Percentiles rank a stretch among this genome's conserved stretches.
These are phyloP conservation scores for Beauveria bassiana DNA, from an alignment of 2,329 filamentous ascomycete genomes.

Conservation along the genomic window DNA sequence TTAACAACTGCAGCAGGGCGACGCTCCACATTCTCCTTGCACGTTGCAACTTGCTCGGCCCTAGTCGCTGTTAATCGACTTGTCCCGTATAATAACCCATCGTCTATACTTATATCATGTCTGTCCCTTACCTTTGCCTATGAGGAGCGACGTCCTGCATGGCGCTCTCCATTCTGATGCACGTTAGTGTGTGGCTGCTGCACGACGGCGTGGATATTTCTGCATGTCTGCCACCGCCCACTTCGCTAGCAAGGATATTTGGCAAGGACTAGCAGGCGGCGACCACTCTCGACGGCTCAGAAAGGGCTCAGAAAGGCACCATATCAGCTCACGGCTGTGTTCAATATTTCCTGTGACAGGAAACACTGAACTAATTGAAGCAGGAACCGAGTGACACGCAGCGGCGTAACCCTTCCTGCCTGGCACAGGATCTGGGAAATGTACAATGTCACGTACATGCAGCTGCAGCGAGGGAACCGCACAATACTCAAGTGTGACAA, in stretches of 20 bases:
- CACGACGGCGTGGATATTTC: not conserved
- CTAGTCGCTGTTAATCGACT: not conserved
- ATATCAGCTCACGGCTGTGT: not conserved
- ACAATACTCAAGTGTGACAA: too few relatives aligned
- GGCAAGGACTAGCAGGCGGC: not conserved
- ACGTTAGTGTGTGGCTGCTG: constrained; percentile 2
- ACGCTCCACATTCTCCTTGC: not conserved
- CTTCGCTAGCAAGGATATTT: not conserved
- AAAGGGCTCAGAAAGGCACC: not conserved
- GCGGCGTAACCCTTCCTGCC: not conserved
- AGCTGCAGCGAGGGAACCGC: not conserved
- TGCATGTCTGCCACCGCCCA: not conserved
- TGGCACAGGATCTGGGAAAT: not conserved
- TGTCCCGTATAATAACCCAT: not conserved
- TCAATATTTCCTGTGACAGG: not conserved
- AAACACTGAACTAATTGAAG: not conserved
- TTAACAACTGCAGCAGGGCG: not conserved
- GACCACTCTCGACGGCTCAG: not conserved
- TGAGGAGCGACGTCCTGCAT: not conserved
- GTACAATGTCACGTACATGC: not conserved
- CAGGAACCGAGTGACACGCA: not conserved
- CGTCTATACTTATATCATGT: not conserved
- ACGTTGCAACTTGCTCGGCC: not conserved
- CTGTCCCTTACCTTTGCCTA: not conserved
- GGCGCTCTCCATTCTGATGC: not conserved